Base-by-base conservation (phyloP, 371 early-diverging fungal species). In the Mucor piriformis region DNA sequence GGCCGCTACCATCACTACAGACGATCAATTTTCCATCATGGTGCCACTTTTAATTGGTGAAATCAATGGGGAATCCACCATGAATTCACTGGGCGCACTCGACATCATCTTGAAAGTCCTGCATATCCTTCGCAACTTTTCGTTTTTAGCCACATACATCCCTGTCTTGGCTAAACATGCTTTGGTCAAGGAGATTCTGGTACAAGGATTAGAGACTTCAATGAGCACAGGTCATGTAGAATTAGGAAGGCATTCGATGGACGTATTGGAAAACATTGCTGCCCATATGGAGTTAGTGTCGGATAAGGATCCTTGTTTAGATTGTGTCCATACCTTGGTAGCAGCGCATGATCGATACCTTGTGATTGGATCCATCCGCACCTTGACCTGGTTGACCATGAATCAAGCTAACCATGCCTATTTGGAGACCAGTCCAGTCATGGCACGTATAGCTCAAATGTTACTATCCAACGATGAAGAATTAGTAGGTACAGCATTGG, bases 101-200 rank as follows among this genome's bases (percentile, higher is more conserved):
- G 88, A 88, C 50, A 83, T 88, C 11, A 74, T 85, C 4, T 73
- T 91, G 15, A 90, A 91, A 62, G 81, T 88, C 10, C 72, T 91
- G 49, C 91, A 90, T 50, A 83, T 90, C 32, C 58, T 90, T 3
- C 83, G 91, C 44, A 93, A 93, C 58, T 76, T 92, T 44, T 86
- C 91, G 0, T 84, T 89, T 61, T 63, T 88, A 46, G 77, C 84
- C 0, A 72, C 77, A 43, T 87, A 87, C 49, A 76, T 83, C 4
- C 54, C 67, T 7, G 68, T 78, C 2, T 67, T 90, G 16, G 74
- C 81, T 13, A 61, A 74, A 5, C 72, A 84, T 57, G 43, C 53
- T 11, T 51, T 47, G 5, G 67, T 88, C 47, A 70, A 82, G 34
- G 74, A 77, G 13, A 64, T 87, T 53, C 54, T 93, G 13, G 67